A percentile compares a stretch with the other conserved stretches of the same genome.
Conservation (phyloP, 1,284 basidiomycete species). For the Boletellus sp. region DNA sequence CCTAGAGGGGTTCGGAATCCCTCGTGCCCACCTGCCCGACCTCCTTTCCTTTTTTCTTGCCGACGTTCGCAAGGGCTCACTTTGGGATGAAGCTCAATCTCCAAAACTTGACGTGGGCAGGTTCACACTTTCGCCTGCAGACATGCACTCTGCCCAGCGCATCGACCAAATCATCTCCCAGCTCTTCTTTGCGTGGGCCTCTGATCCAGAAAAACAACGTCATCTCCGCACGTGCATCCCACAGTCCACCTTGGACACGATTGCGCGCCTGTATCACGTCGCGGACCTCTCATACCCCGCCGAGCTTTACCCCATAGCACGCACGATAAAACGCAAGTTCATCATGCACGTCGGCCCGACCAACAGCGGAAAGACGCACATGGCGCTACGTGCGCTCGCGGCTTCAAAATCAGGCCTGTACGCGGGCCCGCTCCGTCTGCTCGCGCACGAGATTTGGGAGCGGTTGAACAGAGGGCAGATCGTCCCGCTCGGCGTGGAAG, state of each 20-base stretch:
- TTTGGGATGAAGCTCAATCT: slow-evolving; percentile 13
- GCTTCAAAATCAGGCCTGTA: slow-evolving; percentile 76
- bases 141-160: slow-evolving; percentile 12
- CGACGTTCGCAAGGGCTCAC: slow-evolving; percentile 28
- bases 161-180: slow-evolving; percentile 36
- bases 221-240: slow-evolving; percentile 21
- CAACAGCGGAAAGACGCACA: slow-evolving; percentile 96
- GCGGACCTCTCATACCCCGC: slow-evolving; percentile 39
- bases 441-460: slow-evolving; percentile 95
- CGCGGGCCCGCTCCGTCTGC: slow-evolving; percentile 86
- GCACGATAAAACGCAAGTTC: slow-evolving; percentile 50
- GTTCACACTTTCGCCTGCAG: slow-evolving; percentile 20
- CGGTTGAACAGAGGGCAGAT: slow-evolving; percentile 90
- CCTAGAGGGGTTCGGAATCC: slow-evolving; percentile 38
- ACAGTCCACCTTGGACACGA: slow-evolving; percentile 27
- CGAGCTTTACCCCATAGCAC: slow-evolving; percentile 35
- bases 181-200: slow-evolving; percentile 43
- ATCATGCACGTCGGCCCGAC: slow-evolving; percentile 97
- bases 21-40: slow-evolving; percentile 21
- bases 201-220: slow-evolving; percentile 25
- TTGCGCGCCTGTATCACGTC: slow-evolving; percentile 31
- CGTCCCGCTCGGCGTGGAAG: slow-evolving; percentile 51
- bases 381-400: slow-evolving; percentile 85
- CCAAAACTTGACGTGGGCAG: slow-evolving; percentile 28
- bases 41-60: slow-evolving; percentile 32